Conservation (phyloP, 2,329 filamentous ascomycete genomes). For the Fusarium papillatum region DNA sequence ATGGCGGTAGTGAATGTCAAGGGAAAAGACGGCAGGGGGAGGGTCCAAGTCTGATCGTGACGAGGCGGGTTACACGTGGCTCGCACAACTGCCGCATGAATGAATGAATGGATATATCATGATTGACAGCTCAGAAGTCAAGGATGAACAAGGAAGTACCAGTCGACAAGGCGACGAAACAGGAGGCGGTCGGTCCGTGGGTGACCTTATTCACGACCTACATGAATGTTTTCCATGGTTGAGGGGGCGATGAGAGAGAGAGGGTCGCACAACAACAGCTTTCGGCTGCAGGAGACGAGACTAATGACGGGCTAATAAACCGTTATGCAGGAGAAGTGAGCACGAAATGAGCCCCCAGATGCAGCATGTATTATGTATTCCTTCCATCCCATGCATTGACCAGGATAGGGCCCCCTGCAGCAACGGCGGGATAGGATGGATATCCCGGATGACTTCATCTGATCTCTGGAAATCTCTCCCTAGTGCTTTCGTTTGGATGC, state of each 20-base stretch:
- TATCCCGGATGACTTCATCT: neutral
- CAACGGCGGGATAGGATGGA: neutral
- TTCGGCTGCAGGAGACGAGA: constrained; percentile 1
- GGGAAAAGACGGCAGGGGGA: constrained; percentile 21
- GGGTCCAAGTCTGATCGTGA: neutral
- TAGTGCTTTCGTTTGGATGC: neutral
- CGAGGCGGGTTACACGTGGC: constrained; percentile 26
- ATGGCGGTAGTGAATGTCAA: constrained; percentile 14
- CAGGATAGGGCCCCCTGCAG: neutral
- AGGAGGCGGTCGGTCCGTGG: neutral
- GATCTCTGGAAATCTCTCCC: neutral
- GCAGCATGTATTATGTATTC: neutral
- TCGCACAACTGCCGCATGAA: constrained; percentile 11
- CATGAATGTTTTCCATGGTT: neutral
- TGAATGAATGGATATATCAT: neutral
- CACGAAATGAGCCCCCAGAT: neutral
- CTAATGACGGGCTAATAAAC: constrained; percentile 10
- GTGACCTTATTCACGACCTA: neutral
- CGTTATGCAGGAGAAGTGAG: constrained; percentile 3
- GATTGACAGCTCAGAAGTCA: neutral
- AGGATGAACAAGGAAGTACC: neutral
- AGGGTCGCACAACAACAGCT: neutral
- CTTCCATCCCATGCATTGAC: neutral
- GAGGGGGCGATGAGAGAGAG: neutral
- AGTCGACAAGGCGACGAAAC: neutral